Conservation (phyloP, 179 eudicot genomes). For the Heliamphora pulchella region DNA sequence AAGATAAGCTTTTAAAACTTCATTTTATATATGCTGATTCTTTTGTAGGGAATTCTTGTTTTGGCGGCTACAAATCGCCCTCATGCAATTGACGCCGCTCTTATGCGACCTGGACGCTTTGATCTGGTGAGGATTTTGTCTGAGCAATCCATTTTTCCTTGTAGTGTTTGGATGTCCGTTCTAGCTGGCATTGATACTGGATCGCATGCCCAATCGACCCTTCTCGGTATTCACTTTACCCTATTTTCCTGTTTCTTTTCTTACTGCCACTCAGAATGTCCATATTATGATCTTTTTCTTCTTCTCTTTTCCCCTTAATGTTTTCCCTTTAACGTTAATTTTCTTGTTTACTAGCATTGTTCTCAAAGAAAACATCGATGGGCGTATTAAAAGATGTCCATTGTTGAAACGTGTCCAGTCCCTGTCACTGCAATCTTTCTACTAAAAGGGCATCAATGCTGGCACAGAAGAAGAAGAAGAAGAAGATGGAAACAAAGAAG, state of each 20-base stretch:
- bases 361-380: constrained; percentile 54
- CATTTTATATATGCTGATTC: neutral
- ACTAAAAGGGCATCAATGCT: constrained; percentile 61
- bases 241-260: no score
- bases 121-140: constrained; percentile 52
- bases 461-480: constrained; percentile 33
- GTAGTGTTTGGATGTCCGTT: no score
- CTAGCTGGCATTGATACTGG: no score
- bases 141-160: no score
- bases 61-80: constrained; percentile 97
- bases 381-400: constrained; percentile 73
- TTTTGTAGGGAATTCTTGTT: constrained; percentile 80
- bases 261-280: no score
- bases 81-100: constrained; percentile 88
- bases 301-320: no score
- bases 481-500: neutral
- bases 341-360: constrained; percentile 39
- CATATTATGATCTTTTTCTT: no score
- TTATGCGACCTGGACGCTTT: constrained; percentile 96
- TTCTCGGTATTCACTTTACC: no score
- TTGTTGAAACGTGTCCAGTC: constrained; percentile 45
- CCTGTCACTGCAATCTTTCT: constrained; percentile 52
- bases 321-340: constrained; percentile 1
- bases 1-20: neutral
- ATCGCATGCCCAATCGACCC: no score